Base-by-base conservation (phyloP, 2,329 filamentous ascomycete genomes). In the Microdochium paspali region DNA sequence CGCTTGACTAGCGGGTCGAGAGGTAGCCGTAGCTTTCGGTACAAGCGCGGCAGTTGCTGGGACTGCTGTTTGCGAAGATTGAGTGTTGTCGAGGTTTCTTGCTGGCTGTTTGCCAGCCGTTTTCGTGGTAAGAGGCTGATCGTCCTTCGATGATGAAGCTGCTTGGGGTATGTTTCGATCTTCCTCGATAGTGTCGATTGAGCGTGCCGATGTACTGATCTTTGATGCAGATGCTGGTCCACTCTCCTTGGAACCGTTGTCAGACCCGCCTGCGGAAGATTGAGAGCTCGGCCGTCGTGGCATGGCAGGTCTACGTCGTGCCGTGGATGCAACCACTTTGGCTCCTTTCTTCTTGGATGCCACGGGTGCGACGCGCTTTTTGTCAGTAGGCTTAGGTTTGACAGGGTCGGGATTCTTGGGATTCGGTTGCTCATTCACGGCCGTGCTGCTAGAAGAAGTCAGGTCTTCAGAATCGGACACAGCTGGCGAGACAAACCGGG, bases 401-500 rank as follows among this genome's bases (percentile, higher is more conserved):
- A 52, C 46, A 44, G 44, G 54, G 15, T 47, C 54, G 13, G 48
- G 47, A 24, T 46, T 56, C 49, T 57, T 56, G 25, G 57, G 47
- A 35, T 53, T 53, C 15, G 55, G 53, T 44, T 59, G 58, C 35
- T 58, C 52, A 30, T 61, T 61, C 31, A 52, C 51, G 18, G 53
- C 52, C 10, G 69, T 67, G 54, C 67, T 72, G 21, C 61, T 63
- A 5, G 72, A 71, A 4, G 67, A 71, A 28, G 61, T 55, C 31
- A 56, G 61, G 24, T 64, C 63, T 49, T 72, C 69, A 44, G 70
- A 68, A 45, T 68, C 69, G 26, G 74, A 74, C 25, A 67, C 69
- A 26, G 71, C 70, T 2, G 78, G 77, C 15, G 76, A 76, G 7
- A 74, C 71, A 54, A 82, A 82, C n/a, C 77, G 74, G 47, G 79